Base-by-base conservation (phyloP, 805 yeast species). In the Pichia thaimueangensis region DNA sequence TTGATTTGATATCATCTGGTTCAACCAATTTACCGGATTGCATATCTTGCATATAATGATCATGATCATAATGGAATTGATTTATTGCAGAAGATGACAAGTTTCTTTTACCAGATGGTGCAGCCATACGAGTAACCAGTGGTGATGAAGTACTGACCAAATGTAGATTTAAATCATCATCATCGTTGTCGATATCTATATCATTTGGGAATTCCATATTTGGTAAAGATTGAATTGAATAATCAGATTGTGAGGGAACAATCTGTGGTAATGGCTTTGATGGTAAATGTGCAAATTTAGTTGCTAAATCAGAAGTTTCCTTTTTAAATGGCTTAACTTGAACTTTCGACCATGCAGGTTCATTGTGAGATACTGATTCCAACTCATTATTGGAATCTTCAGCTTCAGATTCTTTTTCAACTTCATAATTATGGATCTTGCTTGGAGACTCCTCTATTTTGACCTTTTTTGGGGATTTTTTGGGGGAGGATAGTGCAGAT, bases 371-470 rank as follows among this genome's bases (percentile, higher is more conserved):
- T 33, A 34, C 19, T 20, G 36, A 6, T 27, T 35, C 30, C 12
- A 38, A 36, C 8, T 37, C 37, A n/a, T 33, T 39, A 20, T 47
- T 52, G 5, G 29, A 5, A 30, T 22, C 34, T n/a, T n/a, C n/a
- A 37, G 27, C 34, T 13, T 35, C 30, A 21, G 36, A 33, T 16
- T 37, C 37, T 22, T 38, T 43, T 15, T 47, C 53, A 15, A 48
- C 54, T 7, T 53, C 53, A 10, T 48, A 51, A 4, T 55, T 60
- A 33, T 48, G 39, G 6, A 64, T 56, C 45, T 62, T 62, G 38
- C 69, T 68, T 3, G 72, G 70, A 1, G 68, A 58, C 6, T 50
- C 44, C 39, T 66, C 69, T 31, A 69, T 67, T 20, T 59, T 59
- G 7, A 69, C 72, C 41, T 64, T 67, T 39, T 58, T 63, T 0